These are phyloP conservation scores for Helenozyma baotianmanensis DNA, from an alignment of 805 yeast species.

Conservation along the genomic window DNA sequence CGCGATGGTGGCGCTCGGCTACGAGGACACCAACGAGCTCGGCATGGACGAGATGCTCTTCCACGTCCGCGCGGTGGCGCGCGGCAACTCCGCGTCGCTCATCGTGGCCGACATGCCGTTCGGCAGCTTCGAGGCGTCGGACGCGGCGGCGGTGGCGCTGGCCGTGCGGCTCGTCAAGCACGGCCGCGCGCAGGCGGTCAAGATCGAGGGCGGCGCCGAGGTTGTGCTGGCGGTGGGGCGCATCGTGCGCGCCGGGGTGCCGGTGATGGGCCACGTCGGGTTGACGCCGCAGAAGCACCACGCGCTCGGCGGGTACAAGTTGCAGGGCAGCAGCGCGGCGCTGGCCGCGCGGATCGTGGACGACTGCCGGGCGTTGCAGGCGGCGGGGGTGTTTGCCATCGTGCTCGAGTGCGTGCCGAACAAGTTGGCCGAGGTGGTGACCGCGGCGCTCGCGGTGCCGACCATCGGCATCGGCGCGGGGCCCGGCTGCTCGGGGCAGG, in stretches of 20 bases:
- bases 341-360: slow-evolving; percentile 54
- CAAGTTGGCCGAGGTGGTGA: slow-evolving; percentile 59
- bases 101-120: slow-evolving; percentile 85
- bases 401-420: slow-evolving; percentile 87
- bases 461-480: slow-evolving; percentile 98
- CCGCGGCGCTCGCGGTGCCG: slow-evolving; percentile 59
- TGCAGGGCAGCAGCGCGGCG: slow-evolving; percentile 63
- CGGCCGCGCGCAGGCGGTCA: slow-evolving; percentile 67
- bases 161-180: slow-evolving; percentile 50
- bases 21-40: slow-evolving; percentile 68
- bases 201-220: slow-evolving; percentile 77
- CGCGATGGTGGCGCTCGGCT: slow-evolving; percentile 88
- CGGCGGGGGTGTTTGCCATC: slow-evolving; percentile 71
- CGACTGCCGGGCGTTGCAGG: slow-evolving; percentile 67
- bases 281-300: slow-evolving; percentile 85
- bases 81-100: slow-evolving; percentile 65
- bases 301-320: slow-evolving; percentile 78
- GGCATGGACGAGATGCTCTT: slow-evolving; percentile 75
- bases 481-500: slow-evolving; percentile 77
- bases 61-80: slow-evolving; percentile 68
- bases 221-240: slow-evolving; percentile 47
- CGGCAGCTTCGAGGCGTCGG: slow-evolving; percentile 72
- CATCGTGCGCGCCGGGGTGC: slow-evolving; percentile 68
- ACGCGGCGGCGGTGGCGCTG: slow-evolving; percentile 57
- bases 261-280: slow-evolving; percentile 90